Conservation (phyloP, 306 rosid genomes). For the Vicia sativa region DNA sequence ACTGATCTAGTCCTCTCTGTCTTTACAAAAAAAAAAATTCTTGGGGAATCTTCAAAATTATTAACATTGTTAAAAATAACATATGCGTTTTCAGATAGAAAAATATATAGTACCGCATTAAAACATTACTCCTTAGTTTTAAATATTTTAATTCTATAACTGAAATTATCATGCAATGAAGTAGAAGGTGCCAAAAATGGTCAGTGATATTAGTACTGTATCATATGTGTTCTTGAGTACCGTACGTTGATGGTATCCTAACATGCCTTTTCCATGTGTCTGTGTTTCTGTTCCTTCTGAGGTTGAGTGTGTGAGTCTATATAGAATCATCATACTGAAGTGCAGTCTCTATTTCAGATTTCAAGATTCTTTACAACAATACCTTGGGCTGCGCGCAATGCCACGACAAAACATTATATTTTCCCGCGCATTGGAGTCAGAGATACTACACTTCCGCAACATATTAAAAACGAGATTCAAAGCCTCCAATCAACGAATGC, state of each 20-base stretch:
- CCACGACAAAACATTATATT: background rate
- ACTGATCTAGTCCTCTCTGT: background rate
- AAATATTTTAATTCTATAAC: no score
- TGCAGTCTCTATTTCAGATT: conserved; percentile 30
- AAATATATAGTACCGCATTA: no score
- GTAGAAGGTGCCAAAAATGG: conserved; percentile 29
- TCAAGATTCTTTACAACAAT: conserved; percentile 26
- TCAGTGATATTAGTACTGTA: conserved; percentile 1
- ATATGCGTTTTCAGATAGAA: no score
- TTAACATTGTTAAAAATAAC: background rate
- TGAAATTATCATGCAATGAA: no score
- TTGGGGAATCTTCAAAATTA: no score
- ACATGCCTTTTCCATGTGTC: conserved; percentile 31
- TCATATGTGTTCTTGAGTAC: background rate
- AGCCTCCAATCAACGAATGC: background rate
- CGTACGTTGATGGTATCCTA: conserved; percentile 3
- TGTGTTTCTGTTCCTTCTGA: conserved; percentile 11
- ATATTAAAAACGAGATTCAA: background rate
- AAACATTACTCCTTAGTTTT: no score
- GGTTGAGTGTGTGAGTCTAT: conserved; percentile 19
- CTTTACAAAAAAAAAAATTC: no score
- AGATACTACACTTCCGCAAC: background rate
- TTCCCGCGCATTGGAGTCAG: conserved; percentile 28
- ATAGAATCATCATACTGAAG: background rate
- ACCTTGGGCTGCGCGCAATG: conserved; percentile 7